Base-by-base conservation (phyloP, 495 filamentous ascomycete species). In the Entonaema liquescens region DNA sequence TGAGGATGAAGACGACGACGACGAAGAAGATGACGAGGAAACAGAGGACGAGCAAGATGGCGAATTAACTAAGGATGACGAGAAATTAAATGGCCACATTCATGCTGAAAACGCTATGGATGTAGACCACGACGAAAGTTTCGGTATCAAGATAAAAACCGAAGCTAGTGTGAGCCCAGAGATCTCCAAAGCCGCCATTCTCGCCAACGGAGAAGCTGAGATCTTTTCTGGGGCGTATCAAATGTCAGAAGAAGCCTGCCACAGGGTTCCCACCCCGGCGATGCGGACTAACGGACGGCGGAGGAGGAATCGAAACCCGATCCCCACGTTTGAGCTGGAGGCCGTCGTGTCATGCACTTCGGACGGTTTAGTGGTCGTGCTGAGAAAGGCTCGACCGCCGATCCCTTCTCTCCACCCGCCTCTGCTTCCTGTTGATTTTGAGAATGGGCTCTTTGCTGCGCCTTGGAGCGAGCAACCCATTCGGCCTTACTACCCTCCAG, bases 271-370 rank as follows among this genome's bases (percentile, higher is more conserved):
- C 26, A 71, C 52, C 58, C 60, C 29, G 68, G 70, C 55, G 2
- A 44, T 23, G n/a, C 66, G 38, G 12, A 17, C 52, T 28, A 42
- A 59, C 19, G 55, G 59, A 35, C 59, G 56, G 63, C 57, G 53
- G 31, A 9, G 7, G 11, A 71, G 61, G 15, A 67, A 59, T 63
- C 64, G 65, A 28, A 70, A 69, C 49, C 70, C 58, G 42, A 72
- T 72, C 25, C 78, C 81, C 19, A 75, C 74, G 8, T 82, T 91
- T 59, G 93, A 95, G 73, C 80, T 97, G 38, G 93, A 97, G 79
- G 93, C 93, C 12, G 93, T 97, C 19, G 89, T 96, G 38, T 96
- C 93, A 5, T 97, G 93, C 76, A 94, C 93, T 2, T 96, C 93
- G 1, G 93, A 96, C 76, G 93, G 93, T 11, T 81, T 97, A 12